These are phyloP conservation scores for Camelina laxa DNA, from an alignment of 345 rosid species.

Conservation along the genomic window DNA sequence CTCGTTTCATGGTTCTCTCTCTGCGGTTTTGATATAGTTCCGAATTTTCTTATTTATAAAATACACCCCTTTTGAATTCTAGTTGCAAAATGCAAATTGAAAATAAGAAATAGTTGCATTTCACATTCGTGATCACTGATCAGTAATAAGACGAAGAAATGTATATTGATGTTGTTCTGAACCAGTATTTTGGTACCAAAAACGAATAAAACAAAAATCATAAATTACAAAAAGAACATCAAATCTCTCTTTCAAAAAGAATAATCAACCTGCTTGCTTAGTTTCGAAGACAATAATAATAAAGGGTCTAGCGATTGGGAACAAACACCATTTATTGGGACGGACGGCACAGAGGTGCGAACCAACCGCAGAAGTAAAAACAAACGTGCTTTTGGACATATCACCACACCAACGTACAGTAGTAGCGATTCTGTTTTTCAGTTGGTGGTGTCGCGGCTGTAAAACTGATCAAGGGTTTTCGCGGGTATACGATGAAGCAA, in stretches of 20 bases:
- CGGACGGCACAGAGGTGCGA: constrained; percentile 22
- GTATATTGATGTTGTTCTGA: constrained; percentile 1
- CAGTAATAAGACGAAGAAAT: constrained; percentile 6
- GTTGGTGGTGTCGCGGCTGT: constrained; percentile 68
- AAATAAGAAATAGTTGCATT: not conserved
- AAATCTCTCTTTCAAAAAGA: constrained; percentile 27
- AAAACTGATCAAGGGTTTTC: constrained; percentile 81
- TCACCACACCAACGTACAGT: constrained; percentile 8
- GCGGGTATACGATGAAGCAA: constrained; percentile 97
- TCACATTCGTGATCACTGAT: not conserved
- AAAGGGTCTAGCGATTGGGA: constrained; percentile 32
- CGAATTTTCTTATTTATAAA: constrained; percentile 5
- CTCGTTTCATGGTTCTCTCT: constrained; percentile 3
- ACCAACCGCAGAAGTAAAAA: constrained; percentile 28
- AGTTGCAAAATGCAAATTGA: not conserved
- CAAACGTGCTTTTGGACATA: constrained; percentile 25
- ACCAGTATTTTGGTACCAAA: not conserved
- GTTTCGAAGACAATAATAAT: constrained; percentile 25
- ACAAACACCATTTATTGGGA: constrained; percentile 37
- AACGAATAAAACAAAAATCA: not conserved
- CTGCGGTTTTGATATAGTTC: constrained; percentile 3
- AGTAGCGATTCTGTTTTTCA: constrained; percentile 8
- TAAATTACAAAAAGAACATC: constrained; percentile 31
- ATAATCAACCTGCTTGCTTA: constrained; percentile 19
- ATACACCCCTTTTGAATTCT: not conserved